Conservation (phyloP, 805 yeast genomes). For the Candida ponderosae region DNA sequence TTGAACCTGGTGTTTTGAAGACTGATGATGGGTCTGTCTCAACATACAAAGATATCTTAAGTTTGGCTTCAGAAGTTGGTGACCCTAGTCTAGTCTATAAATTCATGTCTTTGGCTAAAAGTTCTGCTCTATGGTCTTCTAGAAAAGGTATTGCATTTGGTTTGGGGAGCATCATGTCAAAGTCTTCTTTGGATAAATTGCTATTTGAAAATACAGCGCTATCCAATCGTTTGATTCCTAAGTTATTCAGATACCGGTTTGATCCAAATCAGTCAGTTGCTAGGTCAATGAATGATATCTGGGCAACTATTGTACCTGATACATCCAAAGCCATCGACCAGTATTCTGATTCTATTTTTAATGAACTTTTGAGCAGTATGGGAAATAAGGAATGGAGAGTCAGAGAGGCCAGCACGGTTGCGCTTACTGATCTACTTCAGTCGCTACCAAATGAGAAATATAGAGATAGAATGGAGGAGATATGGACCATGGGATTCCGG, state of each 20-base stretch:
- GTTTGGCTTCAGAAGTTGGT: slow-evolving; percentile 88
- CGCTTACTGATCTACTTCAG: slow-evolving; percentile 61
- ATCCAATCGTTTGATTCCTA: slow-evolving; percentile 64
- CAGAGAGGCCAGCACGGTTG: slow-evolving; percentile 78
- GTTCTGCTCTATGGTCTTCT: slow-evolving; percentile 86
- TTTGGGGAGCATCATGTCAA: slow-evolving; percentile 75
- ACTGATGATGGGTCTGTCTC: slow-evolving; percentile 84
- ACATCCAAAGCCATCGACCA: slow-evolving; percentile 43
- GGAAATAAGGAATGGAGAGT: slow-evolving; percentile 88
- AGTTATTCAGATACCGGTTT: slow-evolving; percentile 72
- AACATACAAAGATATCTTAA: slow-evolving; percentile 85
- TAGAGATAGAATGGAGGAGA: slow-evolving; percentile 45
- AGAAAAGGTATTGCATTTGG: slow-evolving; percentile 94
- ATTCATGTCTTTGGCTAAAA: slow-evolving; percentile 86
- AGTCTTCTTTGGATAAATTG: slow-evolving; percentile 61
- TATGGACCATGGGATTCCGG: slow-evolving; percentile 87
- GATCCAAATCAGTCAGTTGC: slow-evolving; percentile 78
- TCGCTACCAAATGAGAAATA: slow-evolving; percentile 45
- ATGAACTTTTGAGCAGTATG: slow-evolving; percentile 61
- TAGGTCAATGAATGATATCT: slow-evolving; percentile 79
- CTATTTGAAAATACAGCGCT: slow-evolving; percentile 45
- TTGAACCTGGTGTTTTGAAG: slow-evolving; percentile 72
- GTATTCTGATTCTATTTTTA: slow-evolving; percentile 50
- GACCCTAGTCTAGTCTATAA: slow-evolving; percentile 91
- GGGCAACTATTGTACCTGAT: slow-evolving; percentile 62